These are phyloP conservation scores for Aspergillus costaricaensis DNA, from an alignment of 2,329 filamentous ascomycete genomes.

Conservation along the genomic window DNA sequence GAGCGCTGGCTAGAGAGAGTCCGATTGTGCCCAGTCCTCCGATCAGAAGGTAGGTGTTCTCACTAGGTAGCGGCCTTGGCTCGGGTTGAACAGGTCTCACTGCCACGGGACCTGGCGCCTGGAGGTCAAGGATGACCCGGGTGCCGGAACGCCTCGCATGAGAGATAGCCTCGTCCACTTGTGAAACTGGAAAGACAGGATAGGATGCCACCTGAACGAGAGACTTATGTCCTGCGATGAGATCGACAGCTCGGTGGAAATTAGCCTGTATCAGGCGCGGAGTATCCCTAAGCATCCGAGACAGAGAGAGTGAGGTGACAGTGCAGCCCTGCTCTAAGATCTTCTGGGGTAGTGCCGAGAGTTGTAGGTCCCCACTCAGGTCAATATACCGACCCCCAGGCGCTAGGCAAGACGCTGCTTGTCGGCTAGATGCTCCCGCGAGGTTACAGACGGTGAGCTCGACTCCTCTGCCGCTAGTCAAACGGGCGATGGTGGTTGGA, in stretches of 20 bases:
- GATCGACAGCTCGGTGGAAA: neutral
- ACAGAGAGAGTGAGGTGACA: neutral
- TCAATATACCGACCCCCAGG: neutral
- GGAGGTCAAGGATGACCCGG: neutral
- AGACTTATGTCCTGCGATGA: neutral
- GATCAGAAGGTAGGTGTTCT: constrained; percentile 23
- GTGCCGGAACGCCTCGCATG: neutral
- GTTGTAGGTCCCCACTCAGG: neutral
- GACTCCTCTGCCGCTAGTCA: neutral
- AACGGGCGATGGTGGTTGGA: neutral
- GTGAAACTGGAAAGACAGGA: neutral
- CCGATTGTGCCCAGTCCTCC: constrained; percentile 27
- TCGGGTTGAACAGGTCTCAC: neutral
- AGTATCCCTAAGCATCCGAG: neutral
- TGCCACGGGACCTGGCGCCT: neutral
- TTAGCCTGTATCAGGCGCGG: neutral
- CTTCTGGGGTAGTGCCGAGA: neutral
- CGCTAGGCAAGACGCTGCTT: neutral
- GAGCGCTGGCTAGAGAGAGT: constrained; percentile 21
- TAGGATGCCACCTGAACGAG: neutral
- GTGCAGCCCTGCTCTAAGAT: neutral
- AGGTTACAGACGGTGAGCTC: neutral
- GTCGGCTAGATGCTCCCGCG: neutral
- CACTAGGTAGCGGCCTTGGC: neutral
- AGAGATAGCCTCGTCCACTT: neutral